Evolutionary conservation across 75 land plant species (phyloP).

Genomic region (Isoetes taiwanensis): DNA sequence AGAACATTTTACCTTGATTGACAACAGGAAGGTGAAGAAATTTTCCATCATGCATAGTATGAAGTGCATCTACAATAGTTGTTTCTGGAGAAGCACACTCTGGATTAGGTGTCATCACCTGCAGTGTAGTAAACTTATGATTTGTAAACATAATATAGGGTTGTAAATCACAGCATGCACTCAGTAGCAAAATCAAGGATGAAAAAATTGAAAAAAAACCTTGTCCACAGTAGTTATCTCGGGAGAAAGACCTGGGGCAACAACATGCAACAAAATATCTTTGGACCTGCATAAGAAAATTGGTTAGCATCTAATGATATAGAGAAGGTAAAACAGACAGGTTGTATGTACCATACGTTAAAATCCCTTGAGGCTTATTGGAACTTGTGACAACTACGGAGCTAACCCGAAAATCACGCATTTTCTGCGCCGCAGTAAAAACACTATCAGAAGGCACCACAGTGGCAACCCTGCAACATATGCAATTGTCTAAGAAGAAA

Average conservation of each 20-base stretch:
- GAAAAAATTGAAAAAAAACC: slow-evolving; percentile 25
- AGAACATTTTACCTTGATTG: slow-evolving; percentile 44
- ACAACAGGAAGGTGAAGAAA: slow-evolving; percentile 79
- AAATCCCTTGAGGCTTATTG: slow-evolving; percentile 77
- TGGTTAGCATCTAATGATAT: too few relatives aligned
- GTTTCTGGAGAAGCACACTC: slow-evolving; percentile 72
- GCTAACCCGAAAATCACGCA: slow-evolving; percentile 66
- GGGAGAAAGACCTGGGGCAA: slow-evolving; percentile 72
- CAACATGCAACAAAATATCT: slow-evolving; percentile 85
- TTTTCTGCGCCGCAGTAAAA: slow-evolving; percentile 64
- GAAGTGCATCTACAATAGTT: slow-evolving; percentile 80
- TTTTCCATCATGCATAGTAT: slow-evolving; percentile 90
- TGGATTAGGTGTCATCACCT: slow-evolving; percentile 93
- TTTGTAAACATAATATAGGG: not conserved
- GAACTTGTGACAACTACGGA: slow-evolving; percentile 56
- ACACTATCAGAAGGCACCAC: slow-evolving; percentile 79
- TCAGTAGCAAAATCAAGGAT: too few relatives aligned
- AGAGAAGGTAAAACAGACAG: too few relatives aligned
- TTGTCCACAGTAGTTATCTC: slow-evolving; percentile 78
- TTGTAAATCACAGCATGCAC: too few relatives aligned
- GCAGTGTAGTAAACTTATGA: not conserved
- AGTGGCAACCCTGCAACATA: slow-evolving; percentile 50
- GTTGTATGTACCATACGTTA: slow-evolving; percentile 42
- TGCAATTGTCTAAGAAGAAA: not conserved
- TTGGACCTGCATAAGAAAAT: slow-evolving; percentile 62